Evolutionary conservation across 345 rosid genomes (phyloP).

Genomic region (Salix brachista): DNA sequence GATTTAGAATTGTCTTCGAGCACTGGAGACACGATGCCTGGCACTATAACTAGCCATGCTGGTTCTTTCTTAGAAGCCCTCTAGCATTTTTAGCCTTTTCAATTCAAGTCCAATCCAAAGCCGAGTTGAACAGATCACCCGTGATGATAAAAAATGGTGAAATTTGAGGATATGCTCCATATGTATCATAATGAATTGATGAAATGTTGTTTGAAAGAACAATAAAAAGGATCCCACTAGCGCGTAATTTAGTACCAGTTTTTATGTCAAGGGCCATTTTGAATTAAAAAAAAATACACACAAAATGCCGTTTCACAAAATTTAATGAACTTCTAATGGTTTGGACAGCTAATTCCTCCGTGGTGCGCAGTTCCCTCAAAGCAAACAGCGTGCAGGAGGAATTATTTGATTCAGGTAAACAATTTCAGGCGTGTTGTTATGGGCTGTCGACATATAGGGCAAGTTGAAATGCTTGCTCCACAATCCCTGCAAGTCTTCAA

Average conservation of each 20-base stretch:
- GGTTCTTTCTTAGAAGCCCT: no score
- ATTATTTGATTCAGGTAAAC: conserved; percentile 33
- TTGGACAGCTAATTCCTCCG: neutral
- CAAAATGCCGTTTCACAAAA: neutral
- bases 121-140: neutral
- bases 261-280: neutral
- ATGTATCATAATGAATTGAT: neutral
- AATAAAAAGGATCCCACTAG: no score
- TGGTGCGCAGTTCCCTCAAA: no score
- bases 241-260: neutral
- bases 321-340: neutral
- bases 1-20: no score
- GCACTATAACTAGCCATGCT: no score
- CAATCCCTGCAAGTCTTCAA: conserved; percentile 88
- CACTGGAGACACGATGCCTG: no score
- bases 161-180: neutral
- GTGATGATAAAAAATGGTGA: neutral
- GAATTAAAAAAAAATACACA: neutral
- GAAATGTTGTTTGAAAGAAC: neutral
- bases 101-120: neutral
- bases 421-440: conserved; percentile 70
- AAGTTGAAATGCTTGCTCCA: conserved; percentile 41
- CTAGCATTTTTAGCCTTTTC: neutral
- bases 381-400: neutral
- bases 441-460: conserved; percentile 74